Conservation (phyloP, 306 rosid genomes). For the Alnus glutinosa region DNA sequence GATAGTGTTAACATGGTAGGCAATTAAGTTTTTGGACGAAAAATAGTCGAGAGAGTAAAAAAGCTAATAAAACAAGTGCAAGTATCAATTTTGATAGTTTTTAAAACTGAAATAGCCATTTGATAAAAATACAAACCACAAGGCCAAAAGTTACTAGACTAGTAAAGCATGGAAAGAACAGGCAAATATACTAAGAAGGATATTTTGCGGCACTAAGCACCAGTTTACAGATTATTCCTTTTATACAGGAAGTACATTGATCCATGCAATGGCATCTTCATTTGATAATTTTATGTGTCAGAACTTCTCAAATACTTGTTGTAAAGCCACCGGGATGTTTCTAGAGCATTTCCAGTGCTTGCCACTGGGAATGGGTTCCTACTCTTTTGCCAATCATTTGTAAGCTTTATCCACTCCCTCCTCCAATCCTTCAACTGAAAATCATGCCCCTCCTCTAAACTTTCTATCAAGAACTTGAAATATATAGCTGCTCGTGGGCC, state of each 20-base stretch:
- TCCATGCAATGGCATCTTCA: conserved; percentile 15
- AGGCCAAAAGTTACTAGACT: not conserved
- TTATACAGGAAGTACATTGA: not conserved
- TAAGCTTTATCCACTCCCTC: conserved; percentile 85
- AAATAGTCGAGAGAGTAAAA: too few species aligned
- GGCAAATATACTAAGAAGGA: not conserved
- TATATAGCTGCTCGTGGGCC: conserved; percentile 87
- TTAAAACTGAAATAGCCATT: too few species aligned
- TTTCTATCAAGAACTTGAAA: conserved; percentile 66
- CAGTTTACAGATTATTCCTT: not conserved
- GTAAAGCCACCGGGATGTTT: conserved; percentile 57
- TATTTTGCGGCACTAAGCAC: not conserved
- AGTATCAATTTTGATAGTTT: too few species aligned
- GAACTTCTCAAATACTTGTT: conserved; percentile 50
- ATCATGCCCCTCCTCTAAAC: conserved; percentile 45
- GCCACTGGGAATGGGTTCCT: conserved; percentile 49
- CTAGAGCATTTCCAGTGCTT: conserved; percentile 61
- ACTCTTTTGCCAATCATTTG: conserved; percentile 79
- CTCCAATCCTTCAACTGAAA: conserved; percentile 73
- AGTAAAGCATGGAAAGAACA: not conserved
- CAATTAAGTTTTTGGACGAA: too few species aligned
- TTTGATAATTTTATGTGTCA: conserved; percentile 20
- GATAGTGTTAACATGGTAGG: too few species aligned
- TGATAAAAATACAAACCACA: too few species aligned
- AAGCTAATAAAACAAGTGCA: too few species aligned